Base-by-base conservation (phyloP, 2,329 filamentous ascomycete species). In the Hypoxylon sp. region DNA sequence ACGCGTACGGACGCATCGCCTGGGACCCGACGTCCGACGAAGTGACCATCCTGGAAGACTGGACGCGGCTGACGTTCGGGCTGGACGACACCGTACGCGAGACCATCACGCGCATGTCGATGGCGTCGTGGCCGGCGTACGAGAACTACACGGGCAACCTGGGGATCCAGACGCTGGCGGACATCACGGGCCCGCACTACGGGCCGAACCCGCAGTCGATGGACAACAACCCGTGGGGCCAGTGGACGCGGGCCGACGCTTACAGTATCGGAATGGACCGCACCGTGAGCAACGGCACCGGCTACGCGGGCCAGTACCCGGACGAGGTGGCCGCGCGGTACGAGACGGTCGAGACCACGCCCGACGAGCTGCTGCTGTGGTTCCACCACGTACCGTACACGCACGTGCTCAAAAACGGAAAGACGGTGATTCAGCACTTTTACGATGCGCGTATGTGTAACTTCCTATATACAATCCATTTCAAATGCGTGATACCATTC, bases 381-480 rank as follows among this genome's bases (percentile, higher is more conserved):
- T 92, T 92, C 77, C 90, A 92, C 73, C 90, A 92, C 71, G 87
- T 92, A 0, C 83, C 84, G 3, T 92, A 90, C 72, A 90, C 86
- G 0, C 85, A 90, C 39, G 75, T 73, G 6, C 81, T 92, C 1
- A 80, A 87, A 8, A 61, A 39, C 0, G 87, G 88, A 10, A 85
- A 89, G 74, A 90, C 89, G 0, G 87, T 92, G 2, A 87, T 87
- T 70, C 79, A 83, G 71, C 77, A 81, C 56, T 82, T 83, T 68
- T 88, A 87, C 78, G 81, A 83, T 60, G 79, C 81, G 22, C 81
- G 65, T 67, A 62, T 17, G 65, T 62, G n/a, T 10, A 10, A 20
- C 6, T 28, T 41, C 4, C 13, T 32, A n/a, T 24, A 37, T 30
- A 2, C 13, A 8, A 13, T 11, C 20, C 28, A n/a, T 22, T 46